Evolutionary conservation across 139 green algal species (phyloP), one percentile per base, ranked within the genome.

Genomic region (Edaphochlamys debaryana): DNA sequence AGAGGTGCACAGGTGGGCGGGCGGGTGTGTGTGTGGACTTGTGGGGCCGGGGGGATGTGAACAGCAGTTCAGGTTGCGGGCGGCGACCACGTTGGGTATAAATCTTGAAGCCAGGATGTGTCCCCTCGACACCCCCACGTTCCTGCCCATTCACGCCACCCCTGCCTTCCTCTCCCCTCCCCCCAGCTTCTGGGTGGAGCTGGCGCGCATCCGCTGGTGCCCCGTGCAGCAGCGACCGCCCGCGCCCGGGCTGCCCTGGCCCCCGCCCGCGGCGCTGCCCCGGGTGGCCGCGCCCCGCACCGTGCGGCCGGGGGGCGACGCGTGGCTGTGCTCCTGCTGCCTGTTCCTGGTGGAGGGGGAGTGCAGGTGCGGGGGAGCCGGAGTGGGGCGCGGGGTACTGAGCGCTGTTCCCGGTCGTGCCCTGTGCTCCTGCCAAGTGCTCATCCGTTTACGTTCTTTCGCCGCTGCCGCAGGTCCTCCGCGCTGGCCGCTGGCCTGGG

Each of bases 311-410:
- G 34, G 48, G 1, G 29, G 17, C 1, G 93, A 96, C 70, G 69
- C 86, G 58, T 96, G 93, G 93, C 89, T 96, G 40, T 86, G 79
- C 56, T 94, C 86, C 3, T 73, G 87, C 4, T 80, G 58, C 40
- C 69, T 93, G 79, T 64, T 58, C 38, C 42, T 95, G 50, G 77
- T 94, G 68, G 88, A 91, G 56, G 87, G 88, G 9, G 91, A 95
- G 30, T 92, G 87, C 85, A 88, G 90, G 85, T 90, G 79, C 3
- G 79, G 19, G 23, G 40, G 27, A n/a, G 56, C 56, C 56, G 8
- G 56, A 66, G 27, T 66, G 56, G 6, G 11, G 6, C 56, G 23
- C 5, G 63, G 25, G 20, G n/a, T 22, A 23, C 17, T 69, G 63
- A 45, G 41, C 48, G n/a, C n/a, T n/a, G n/a, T n/a, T n/a, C n/a